Conservation (phyloP, 148 eudicot genomes). For the Salicornia ramosissima region DNA sequence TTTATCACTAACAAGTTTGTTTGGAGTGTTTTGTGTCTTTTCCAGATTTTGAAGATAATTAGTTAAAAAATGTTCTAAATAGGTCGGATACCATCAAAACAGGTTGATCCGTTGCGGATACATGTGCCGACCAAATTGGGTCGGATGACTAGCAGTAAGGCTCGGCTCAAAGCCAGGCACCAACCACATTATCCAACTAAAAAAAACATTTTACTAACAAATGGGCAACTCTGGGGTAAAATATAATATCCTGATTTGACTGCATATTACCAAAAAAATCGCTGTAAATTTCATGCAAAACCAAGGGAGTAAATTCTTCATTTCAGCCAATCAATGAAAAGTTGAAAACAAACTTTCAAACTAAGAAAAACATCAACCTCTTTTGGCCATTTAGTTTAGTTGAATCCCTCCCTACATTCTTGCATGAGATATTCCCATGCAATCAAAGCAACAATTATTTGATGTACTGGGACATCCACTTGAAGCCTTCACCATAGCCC, state of each 20-base stretch:
- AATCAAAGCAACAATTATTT: slow-evolving; percentile 25
- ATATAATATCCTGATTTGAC: background rate
- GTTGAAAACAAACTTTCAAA: background rate
- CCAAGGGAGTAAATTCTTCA: background rate
- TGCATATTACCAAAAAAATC: slow-evolving; percentile 14
- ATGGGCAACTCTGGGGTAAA: too few species aligned
- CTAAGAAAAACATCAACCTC: slow-evolving; percentile 3
- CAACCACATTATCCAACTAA: too few species aligned
- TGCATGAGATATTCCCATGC: background rate
- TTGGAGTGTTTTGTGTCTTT: too few species aligned
- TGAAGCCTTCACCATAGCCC: slow-evolving; percentile 72
- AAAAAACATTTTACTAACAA: too few species aligned
- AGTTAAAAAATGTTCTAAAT: too few species aligned
- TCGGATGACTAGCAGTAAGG: too few species aligned
- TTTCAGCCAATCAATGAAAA: background rate
- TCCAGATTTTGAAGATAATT: too few species aligned
- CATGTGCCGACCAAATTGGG: too few species aligned
- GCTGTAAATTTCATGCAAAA: slow-evolving; percentile 13
- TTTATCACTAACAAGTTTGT: too few species aligned
- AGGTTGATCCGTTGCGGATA: too few species aligned
- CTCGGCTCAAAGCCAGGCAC: too few species aligned
- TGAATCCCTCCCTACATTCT: background rate
- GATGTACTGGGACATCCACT: slow-evolving; percentile 67
- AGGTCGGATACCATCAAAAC: too few species aligned
- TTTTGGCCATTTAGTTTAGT: background rate